A percentile compares a stretch with the other conserved stretches of the same genome.
Evolutionary conservation across 768 basidiomycete species (phyloP).

Genomic region (Leccinum uliginosum): DNA sequence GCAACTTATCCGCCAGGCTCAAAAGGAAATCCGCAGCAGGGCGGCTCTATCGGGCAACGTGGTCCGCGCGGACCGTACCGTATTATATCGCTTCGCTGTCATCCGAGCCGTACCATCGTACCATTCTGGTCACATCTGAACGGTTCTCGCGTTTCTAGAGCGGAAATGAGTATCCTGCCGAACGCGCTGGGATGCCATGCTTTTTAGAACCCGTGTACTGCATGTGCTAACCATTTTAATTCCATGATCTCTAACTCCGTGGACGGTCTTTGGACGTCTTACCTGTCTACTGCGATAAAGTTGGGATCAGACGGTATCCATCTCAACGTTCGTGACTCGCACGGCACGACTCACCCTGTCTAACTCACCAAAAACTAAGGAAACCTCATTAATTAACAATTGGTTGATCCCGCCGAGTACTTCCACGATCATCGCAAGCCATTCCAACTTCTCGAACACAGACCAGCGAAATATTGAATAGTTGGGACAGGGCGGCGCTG

Average conservation of each 20-base stretch:
- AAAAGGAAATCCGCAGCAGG: neutral
- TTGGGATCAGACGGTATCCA: neutral
- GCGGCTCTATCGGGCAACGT: neutral
- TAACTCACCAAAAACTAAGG: neutral
- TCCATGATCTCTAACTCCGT: neutral
- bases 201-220: neutral
- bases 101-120: neutral
- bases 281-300: neutral
- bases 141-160: neutral
- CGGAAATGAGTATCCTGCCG: neutral
- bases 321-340: neutral
- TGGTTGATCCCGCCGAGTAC: neutral
- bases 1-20: neutral
- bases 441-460: neutral
- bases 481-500: neutral
- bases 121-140: neutral
- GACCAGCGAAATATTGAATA: neutral
- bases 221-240: neutral
- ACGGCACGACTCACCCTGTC: neutral
- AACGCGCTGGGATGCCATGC: neutral
- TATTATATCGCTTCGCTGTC: neutral
- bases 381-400: neutral
- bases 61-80: neutral
- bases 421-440: neutral
- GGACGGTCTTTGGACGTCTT: neutral